Percentiles rank a stretch among this genome's conserved stretches.
These are phyloP conservation scores for Misopates orontium DNA, from an alignment of 257 asterid species.

Conservation along the genomic window DNA sequence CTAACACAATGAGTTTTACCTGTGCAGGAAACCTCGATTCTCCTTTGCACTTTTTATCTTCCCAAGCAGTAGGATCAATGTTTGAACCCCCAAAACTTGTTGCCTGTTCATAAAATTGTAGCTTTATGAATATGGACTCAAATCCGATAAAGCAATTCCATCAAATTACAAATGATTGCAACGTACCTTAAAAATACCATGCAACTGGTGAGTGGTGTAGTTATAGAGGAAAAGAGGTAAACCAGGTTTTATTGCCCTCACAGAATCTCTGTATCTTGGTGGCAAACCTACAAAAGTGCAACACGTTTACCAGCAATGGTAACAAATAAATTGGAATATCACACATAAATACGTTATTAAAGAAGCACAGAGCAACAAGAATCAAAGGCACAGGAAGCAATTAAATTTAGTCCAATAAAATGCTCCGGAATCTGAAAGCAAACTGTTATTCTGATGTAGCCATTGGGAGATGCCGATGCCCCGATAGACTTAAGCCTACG, in stretches of 20 bases:
- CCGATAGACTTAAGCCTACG: too few relatives aligned
- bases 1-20: constrained; percentile 56
- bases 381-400: too few relatives aligned
- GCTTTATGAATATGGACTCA: too few relatives aligned
- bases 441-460: too few relatives aligned
- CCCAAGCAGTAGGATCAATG: constrained; percentile 99
- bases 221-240: constrained; percentile 87
- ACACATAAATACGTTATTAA: too few relatives aligned
- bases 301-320: too few relatives aligned
- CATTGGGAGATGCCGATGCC: too few relatives aligned
- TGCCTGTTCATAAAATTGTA: constrained; percentile 46
- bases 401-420: too few relatives aligned
- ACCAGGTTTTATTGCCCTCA: constrained; percentile 96
- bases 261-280: constrained; percentile 93
- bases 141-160: too few relatives aligned
- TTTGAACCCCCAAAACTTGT: constrained; percentile 86
- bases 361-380: too few relatives aligned
- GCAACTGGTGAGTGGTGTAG: constrained; percentile 93
- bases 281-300: constrained; percentile 67
- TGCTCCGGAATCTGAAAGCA: too few relatives aligned
- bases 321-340: too few relatives aligned
- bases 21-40: constrained; percentile 98
- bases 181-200: constrained; percentile 89
- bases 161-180: constrained; percentile 1
- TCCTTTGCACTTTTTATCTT: constrained; percentile 95